Percentiles rank a stretch among this genome's conserved stretches.
Conservation (phyloP, 371 early-diverging fungal species). For the Haplosporangium sp. region DNA sequence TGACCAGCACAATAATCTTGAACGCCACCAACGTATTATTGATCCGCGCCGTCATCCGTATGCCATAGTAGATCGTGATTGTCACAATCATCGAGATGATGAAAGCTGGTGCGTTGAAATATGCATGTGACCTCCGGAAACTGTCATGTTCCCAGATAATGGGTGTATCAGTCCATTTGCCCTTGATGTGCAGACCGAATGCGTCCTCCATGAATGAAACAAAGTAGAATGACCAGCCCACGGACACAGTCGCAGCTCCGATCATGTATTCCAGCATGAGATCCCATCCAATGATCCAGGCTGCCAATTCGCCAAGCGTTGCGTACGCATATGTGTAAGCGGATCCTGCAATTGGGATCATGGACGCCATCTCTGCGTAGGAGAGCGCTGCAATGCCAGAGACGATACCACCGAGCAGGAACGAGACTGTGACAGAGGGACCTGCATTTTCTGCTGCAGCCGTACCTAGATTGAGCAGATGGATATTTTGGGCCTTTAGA, state of each 20-base stretch:
- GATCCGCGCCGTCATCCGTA: conserved; percentile 76
- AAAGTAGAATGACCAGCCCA: conserved; percentile 85
- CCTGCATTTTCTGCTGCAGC: conserved; percentile 84
- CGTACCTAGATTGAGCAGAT: conserved; percentile 59
- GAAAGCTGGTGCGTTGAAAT: conserved; percentile 82
- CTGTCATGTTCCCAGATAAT: conserved; percentile 64
- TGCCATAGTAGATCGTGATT: conserved; percentile 71
- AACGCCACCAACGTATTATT: conserved; percentile 77
- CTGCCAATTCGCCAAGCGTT: conserved; percentile 85
- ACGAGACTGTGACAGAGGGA: conserved; percentile 84
- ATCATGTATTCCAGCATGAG: conserved; percentile 87
- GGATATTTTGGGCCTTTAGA: background rate
- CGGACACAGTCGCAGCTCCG: conserved; percentile 75
- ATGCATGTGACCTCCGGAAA: conserved; percentile 62
- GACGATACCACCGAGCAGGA: conserved; percentile 78
- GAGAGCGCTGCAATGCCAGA: conserved; percentile 80
- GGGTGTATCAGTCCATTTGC: conserved; percentile 70
- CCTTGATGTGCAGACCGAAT: conserved; percentile 59
- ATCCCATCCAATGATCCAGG: conserved; percentile 90
- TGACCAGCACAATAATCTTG: conserved; percentile 79
- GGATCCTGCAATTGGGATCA: conserved; percentile 87
- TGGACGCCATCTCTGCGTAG: conserved; percentile 85
- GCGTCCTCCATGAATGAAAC: conserved; percentile 73
- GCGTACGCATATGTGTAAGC: conserved; percentile 88
- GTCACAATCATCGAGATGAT: conserved; percentile 72